These are phyloP conservation scores for Ceratobasidium sp. DNA, from an alignment of 1,284 basidiomycete genomes.

Conservation along the genomic window DNA sequence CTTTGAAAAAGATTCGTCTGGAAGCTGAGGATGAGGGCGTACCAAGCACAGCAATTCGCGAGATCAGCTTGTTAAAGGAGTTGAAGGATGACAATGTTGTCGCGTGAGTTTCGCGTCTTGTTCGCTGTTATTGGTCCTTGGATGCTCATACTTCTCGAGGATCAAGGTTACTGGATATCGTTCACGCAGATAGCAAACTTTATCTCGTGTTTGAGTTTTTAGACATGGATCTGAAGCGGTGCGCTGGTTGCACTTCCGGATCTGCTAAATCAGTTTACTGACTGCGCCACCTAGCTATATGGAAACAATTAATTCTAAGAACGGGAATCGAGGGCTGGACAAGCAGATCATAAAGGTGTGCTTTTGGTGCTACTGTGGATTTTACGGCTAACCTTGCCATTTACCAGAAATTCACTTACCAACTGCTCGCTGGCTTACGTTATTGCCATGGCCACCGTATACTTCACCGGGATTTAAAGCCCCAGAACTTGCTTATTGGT, in stretches of 20 bases:
- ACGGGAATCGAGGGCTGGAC: conserved; percentile 53
- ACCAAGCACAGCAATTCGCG: conserved; percentile 95
- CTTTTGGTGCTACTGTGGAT: not conserved
- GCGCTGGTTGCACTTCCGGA: not conserved
- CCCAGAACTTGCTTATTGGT: conserved; percentile 91
- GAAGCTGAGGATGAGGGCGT: conserved; percentile 99
- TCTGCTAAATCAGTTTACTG: not conserved
- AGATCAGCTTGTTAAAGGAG: conserved; percentile 97
- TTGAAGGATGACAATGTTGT: conserved; percentile 96
- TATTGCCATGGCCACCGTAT: conserved; percentile 98
- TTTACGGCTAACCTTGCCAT: not conserved
- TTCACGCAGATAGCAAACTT: conserved; percentile 95
- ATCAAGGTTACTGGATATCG: conserved; percentile 88
- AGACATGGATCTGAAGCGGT: conserved; percentile 93
- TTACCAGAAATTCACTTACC: conserved; percentile 87
- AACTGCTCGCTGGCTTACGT: conserved; percentile 84
- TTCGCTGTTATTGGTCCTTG: conserved; percentile 7
- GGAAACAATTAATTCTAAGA: conserved; percentile 78
- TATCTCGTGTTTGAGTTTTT: conserved; percentile 97
- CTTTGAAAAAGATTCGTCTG: conserved; percentile 97
- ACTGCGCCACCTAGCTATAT: conserved; percentile 61
- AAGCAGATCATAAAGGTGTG: conserved; percentile 83
- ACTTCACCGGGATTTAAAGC: conserved; percentile 96
- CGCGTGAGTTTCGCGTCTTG: conserved; percentile 57
- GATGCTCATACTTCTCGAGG: conserved; percentile 22